A percentile compares a stretch with the other conserved stretches of the same genome.
phyloP scores from a whole-genome alignment of 441 rosid genomes.

The Pelargonium cotyledonis region DNA sequence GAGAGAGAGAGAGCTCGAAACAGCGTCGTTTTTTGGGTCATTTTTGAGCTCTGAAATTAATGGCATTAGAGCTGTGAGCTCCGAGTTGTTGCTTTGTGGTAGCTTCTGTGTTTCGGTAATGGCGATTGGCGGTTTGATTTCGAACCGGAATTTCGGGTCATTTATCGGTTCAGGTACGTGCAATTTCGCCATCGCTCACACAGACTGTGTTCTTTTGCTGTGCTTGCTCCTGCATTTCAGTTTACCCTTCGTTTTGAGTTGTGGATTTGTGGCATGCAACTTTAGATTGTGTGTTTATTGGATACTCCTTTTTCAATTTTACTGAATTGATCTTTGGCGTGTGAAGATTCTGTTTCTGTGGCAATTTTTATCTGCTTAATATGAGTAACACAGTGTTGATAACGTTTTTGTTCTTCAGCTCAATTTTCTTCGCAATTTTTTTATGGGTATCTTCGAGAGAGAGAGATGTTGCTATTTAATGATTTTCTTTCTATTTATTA shows the following conservation, averaged over 20 bases:
- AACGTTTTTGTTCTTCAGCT: background rate
- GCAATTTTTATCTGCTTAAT: background rate
- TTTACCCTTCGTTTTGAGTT: background rate
- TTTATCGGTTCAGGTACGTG: slow-evolving; percentile 58
- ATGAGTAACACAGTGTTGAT: background rate
- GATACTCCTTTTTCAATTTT: background rate
- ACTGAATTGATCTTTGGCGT: background rate
- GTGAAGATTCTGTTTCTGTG: background rate
- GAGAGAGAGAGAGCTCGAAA: slow-evolving; percentile 12
- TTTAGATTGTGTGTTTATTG: background rate
- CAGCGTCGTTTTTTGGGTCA: background rate
- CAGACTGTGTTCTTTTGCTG: background rate
- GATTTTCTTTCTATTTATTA: background rate
- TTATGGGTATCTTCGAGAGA: background rate
- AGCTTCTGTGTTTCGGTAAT: slow-evolving; percentile 31
- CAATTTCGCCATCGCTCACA: background rate
- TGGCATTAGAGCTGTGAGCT: background rate
- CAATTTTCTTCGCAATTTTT: background rate
- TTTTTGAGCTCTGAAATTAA: slow-evolving; percentile 18
- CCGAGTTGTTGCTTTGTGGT: slow-evolving; percentile 17
- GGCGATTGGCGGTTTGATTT: slow-evolving; percentile 77
- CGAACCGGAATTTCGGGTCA: slow-evolving; percentile 58
- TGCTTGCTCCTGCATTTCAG: background rate
- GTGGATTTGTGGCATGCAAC: background rate
- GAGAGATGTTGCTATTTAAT: background rate